Conservation (phyloP, 805 yeast species). For the Saturnispora serradocipensis region DNA sequence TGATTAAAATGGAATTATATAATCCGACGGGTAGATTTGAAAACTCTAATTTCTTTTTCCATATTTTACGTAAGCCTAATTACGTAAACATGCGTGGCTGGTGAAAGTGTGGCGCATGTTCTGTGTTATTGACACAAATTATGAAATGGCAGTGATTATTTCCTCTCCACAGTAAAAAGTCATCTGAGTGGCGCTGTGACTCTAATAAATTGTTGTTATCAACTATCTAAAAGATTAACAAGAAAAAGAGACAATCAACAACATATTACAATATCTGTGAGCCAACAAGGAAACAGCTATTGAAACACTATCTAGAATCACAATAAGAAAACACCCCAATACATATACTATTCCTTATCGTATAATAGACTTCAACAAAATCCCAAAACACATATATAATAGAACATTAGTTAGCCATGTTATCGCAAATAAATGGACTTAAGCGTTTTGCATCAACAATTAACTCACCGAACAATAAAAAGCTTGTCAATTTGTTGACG, state of each 20-base stretch:
- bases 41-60: not conserved
- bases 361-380: not conserved
- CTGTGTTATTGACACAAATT: not conserved
- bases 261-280: not conserved
- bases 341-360: not conserved
- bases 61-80: not conserved
- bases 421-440: not conserved
- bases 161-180: not conserved
- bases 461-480: conserved; percentile 22
- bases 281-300: not conserved
- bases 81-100: not conserved
- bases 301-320: not conserved
- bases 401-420: not conserved
- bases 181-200: not conserved
- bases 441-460: conserved; percentile 21
- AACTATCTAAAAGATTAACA: not conserved
- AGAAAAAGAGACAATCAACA: not conserved
- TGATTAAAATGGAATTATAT: not conserved
- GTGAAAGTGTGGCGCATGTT: not conserved
- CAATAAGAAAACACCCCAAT: not conserved
- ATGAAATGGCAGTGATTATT: not conserved
- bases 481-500: conserved; percentile 21
- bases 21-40: not conserved
- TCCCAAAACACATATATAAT: not conserved
- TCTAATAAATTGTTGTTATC: not conserved